Evolutionary conservation across 2,329 filamentous ascomycete genomes (phyloP).

Genomic region (Rhexocercosporidium sp.): DNA sequence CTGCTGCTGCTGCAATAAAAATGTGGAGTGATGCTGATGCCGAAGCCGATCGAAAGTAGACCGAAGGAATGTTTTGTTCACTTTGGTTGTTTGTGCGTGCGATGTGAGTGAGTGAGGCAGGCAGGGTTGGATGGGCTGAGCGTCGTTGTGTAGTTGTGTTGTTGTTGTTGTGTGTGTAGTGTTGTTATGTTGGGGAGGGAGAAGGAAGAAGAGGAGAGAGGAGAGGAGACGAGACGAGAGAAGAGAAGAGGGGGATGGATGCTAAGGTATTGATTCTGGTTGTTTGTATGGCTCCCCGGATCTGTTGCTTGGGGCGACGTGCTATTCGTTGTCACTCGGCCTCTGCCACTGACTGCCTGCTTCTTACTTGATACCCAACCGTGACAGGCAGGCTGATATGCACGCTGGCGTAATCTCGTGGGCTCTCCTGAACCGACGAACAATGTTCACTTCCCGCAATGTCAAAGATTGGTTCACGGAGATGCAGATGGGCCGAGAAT

Average conservation of each 20-base stretch:
- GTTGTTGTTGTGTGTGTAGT: no score
- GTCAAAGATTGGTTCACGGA: neutral
- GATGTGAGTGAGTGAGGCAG: no score
- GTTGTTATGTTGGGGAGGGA: no score
- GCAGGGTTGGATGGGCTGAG: no score
- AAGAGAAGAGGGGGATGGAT: neutral
- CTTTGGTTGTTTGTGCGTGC: no score
- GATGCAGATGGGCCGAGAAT: neutral
- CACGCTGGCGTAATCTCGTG: slow-evolving; percentile 12
- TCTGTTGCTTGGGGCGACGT: slow-evolving; percentile 7
- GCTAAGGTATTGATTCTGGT: neutral
- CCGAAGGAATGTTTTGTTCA: no score
- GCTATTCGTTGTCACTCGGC: slow-evolving; percentile 11
- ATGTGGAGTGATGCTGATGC: no score
- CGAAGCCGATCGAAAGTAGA: no score
- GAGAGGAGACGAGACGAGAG: no score
- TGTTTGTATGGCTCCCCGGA: neutral
- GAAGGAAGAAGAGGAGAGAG: no score
- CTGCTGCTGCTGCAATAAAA: no score
- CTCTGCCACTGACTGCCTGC: neutral
- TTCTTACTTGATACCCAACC: slow-evolving; percentile 6
- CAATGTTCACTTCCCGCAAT: neutral
- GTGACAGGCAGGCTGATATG: neutral
- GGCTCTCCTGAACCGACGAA: slow-evolving; percentile 6
- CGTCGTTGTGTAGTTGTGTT: no score